A percentile compares a stretch with the other conserved stretches of the same genome.
Conservation (phyloP, 306 rosid species). For the Hippophae gyantsensis region DNA sequence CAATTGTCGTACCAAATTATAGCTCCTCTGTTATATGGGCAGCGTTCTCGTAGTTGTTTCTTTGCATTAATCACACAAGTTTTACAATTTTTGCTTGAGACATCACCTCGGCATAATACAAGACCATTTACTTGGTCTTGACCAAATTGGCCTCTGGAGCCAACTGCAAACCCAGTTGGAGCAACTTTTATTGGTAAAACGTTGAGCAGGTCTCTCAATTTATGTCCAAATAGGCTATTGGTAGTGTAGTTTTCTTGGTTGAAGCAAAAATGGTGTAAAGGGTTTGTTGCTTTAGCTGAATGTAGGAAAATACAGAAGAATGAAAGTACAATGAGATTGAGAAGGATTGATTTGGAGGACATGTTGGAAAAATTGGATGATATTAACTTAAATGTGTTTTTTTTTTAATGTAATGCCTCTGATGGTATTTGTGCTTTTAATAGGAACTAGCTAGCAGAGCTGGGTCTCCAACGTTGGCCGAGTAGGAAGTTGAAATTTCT, state of each 20-base stretch:
- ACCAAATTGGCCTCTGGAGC: conserved; percentile 10
- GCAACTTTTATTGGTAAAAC: conserved; percentile 19
- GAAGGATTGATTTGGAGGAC: conserved; percentile 13
- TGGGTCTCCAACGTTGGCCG: not conserved
- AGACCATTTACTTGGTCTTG: conserved; percentile 23
- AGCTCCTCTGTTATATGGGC: conserved; percentile 28
- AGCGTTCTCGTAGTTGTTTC: conserved; percentile 12
- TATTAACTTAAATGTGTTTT: not conserved
- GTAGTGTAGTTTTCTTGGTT: conserved; percentile 35
- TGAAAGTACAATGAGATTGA: conserved; percentile 1
- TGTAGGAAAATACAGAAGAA: conserved; percentile 18
- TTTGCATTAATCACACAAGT: conserved; percentile 19
- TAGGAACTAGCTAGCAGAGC: no score
- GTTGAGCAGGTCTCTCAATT: conserved; percentile 14
- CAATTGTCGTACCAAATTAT: conserved; percentile 29
- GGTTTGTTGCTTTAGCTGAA: conserved; percentile 31
- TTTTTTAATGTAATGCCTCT: not conserved
- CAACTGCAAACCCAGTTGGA: conserved; percentile 21
- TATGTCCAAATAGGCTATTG: conserved; percentile 13
- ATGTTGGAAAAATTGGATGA: not conserved
- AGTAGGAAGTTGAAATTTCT: conserved; percentile 7
- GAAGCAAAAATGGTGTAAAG: conserved; percentile 45
- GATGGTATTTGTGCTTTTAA: not conserved
- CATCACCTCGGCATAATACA: conserved; percentile 33
- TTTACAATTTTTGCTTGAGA: conserved; percentile 15